A percentile compares a stretch with the other conserved stretches of the same genome.
Evolutionary conservation across 345 rosid species (phyloP).

Genomic region (Corymbia maculata): DNA sequence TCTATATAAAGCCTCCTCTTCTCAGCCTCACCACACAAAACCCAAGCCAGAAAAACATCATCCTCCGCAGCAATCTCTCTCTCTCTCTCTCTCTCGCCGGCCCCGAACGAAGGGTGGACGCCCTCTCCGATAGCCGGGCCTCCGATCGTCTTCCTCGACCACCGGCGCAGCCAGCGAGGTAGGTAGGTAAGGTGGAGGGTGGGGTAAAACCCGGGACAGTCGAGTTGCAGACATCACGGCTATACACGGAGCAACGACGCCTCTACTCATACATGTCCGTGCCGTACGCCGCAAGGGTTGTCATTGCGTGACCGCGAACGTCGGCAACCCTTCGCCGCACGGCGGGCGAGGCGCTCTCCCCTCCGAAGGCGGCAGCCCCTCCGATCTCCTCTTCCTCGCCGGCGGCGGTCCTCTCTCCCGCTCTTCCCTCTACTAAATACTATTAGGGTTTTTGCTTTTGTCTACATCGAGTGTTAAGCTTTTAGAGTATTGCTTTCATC

Average conservation of each 20-base stretch:
- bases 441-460: neutral
- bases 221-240: slow-evolving; percentile 96
- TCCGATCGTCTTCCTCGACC: neutral
- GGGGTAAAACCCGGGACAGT: slow-evolving; percentile 25
- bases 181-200: neutral
- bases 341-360: slow-evolving; percentile 99
- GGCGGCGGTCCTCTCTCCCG: slow-evolving; percentile 64
- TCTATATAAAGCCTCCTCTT: neutral
- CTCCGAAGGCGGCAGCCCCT: slow-evolving; percentile 99
- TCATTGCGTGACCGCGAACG: slow-evolving; percentile 36
- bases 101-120: neutral
- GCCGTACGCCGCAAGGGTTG: slow-evolving; percentile 78
- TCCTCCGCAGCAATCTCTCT: neutral
- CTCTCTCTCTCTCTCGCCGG: neutral
- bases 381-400: slow-evolving; percentile 98
- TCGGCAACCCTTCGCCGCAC: slow-evolving; percentile 91
- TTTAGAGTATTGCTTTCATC: neutral
- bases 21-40: neutral
- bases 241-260: slow-evolving; percentile 59
- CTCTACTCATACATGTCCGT: slow-evolving; percentile 63
- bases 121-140: neutral
- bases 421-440: neutral
- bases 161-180: neutral
- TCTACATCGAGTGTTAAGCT: neutral
- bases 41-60: neutral